phyloP scores from a whole-genome alignment of 768 basidiomycete species.

The Sporobolomyces phaffii region DNA sequence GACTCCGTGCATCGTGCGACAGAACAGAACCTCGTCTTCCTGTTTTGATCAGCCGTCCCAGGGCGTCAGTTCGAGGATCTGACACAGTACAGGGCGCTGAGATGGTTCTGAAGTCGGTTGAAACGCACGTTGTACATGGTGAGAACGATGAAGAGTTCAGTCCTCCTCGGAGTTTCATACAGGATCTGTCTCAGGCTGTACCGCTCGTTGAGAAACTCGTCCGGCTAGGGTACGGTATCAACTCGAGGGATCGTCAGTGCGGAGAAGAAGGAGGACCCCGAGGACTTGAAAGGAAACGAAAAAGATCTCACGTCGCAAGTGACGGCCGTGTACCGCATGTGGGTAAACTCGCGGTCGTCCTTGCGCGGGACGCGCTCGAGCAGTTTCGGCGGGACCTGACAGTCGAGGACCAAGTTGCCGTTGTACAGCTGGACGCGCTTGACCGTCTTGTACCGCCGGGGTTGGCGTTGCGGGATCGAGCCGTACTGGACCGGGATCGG shows the following conservation, averaged over 20 bases:
- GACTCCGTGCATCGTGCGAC: slow-evolving; percentile 86
- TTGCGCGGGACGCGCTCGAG: slow-evolving; percentile 71
- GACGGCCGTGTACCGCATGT: slow-evolving; percentile 92
- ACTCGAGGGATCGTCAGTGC: no score
- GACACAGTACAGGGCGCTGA: not conserved
- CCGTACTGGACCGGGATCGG: slow-evolving; percentile 60
- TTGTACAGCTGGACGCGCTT: slow-evolving; percentile 73
- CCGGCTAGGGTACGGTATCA: slow-evolving; percentile 54
- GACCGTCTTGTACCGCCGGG: slow-evolving; percentile 83
- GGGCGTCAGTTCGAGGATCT: not conserved
- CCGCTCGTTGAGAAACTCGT: slow-evolving; percentile 71
- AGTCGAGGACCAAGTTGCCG: slow-evolving; percentile 84
- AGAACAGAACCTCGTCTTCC: slow-evolving; percentile 69
- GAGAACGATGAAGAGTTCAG: slow-evolving; percentile 94
- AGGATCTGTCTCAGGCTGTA: slow-evolving; percentile 86
- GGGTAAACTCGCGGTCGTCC: slow-evolving; percentile 82
- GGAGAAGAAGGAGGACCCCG: no score
- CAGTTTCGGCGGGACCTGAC: slow-evolving; percentile 81
- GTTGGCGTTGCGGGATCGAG: slow-evolving; percentile 80
- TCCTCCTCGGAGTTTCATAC: slow-evolving; percentile 81
- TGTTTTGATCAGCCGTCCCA: not conserved
- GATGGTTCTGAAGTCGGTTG: not conserved
- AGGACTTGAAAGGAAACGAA: no score
- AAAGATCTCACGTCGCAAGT: slow-evolving; percentile 74
- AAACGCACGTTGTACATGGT: slow-evolving; percentile 92